phyloP scores from a whole-genome alignment of 352 stramenopile genomes.

The Pythium oligandrum region DNA sequence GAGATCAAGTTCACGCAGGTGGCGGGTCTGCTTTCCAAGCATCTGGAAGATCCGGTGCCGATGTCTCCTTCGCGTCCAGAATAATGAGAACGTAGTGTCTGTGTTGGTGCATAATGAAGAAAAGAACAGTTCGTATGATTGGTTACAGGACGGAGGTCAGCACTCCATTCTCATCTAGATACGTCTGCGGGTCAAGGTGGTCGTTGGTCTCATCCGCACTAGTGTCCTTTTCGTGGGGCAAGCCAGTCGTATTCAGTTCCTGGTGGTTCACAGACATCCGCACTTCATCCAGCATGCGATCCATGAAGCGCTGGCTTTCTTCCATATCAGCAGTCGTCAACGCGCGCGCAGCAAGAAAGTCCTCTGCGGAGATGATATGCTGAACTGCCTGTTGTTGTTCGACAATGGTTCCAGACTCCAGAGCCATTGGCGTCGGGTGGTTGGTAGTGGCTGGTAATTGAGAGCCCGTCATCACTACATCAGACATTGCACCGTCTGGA shows the following conservation, averaged over 20 bases:
- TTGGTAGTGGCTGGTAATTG: too few species aligned
- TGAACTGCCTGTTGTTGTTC: constrained; percentile 10
- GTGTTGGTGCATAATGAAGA: too few species aligned
- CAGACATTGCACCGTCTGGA: constrained; percentile 3
- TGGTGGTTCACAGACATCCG: constrained; percentile 32
- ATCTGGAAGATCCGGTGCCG: constrained; percentile 32
- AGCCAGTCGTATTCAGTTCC: constrained; percentile 26
- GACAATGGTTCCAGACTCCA: not conserved
- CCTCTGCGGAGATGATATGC: constrained; percentile 38
- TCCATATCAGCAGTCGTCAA: constrained; percentile 49
- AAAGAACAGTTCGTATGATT: too few species aligned
- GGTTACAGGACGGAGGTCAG: constrained; percentile 37
- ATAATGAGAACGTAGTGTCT: too few species aligned
- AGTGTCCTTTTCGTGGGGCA: constrained; percentile 20
- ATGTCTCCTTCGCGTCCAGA: not conserved
- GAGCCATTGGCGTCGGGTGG: not conserved
- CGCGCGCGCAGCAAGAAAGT: constrained; percentile 33
- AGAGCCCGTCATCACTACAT: not conserved
- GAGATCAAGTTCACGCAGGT: constrained; percentile 76
- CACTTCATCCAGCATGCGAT: constrained; percentile 73
- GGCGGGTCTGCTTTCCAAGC: constrained; percentile 62
- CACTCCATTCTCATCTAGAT: constrained; percentile 66
- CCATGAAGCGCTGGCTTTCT: constrained; percentile 76
- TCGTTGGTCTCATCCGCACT: constrained; percentile 4
- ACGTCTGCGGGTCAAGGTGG: constrained; percentile 49